Evolutionary conservation across 257 asterid genomes (phyloP).

Genomic region (Mitragyna speciosa): DNA sequence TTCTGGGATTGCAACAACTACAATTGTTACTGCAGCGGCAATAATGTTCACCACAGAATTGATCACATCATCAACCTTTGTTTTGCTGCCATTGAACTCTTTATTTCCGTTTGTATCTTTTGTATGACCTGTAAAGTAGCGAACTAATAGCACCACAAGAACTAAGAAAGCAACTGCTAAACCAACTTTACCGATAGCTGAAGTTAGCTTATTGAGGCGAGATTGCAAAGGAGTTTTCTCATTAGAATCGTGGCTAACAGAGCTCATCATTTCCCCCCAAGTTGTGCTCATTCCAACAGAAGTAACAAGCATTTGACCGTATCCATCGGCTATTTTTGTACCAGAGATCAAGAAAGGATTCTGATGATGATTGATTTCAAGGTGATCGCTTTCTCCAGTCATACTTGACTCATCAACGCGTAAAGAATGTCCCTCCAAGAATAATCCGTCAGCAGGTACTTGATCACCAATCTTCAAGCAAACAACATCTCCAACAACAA

Average conservation of each 20-base stretch:
- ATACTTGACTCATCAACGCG: slow-evolving; percentile 41
- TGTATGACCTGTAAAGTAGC: slow-evolving; percentile 49
- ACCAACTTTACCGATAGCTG: slow-evolving; percentile 49
- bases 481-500: slow-evolving; percentile 49
- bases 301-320: slow-evolving; percentile 46
- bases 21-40: slow-evolving; percentile 47
- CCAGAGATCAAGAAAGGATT: slow-evolving; percentile 47
- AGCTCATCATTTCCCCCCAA: slow-evolving; percentile 61
- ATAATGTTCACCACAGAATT: slow-evolving; percentile 44
- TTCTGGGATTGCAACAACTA: slow-evolving; percentile 59
- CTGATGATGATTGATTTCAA: slow-evolving; percentile 22
- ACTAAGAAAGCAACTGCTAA: slow-evolving; percentile 45
- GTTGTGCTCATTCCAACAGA: slow-evolving; percentile 44
- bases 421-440: slow-evolving; percentile 41
- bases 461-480: slow-evolving; percentile 52
- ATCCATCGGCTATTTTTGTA: slow-evolving; percentile 42
- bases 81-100: slow-evolving; percentile 34
- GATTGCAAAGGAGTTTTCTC: slow-evolving; percentile 55
- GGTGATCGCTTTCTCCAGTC: slow-evolving; percentile 46
- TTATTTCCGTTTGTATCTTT: slow-evolving; percentile 31
- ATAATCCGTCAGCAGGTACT: slow-evolving; percentile 48
- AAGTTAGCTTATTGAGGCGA: slow-evolving; percentile 42
- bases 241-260: slow-evolving; percentile 27
- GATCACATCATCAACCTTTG: slow-evolving; percentile 37
- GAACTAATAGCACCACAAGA: slow-evolving; percentile 41